Base-by-base conservation (phyloP, 2,329 filamentous ascomycete genomes). In the Fusarium scirpi region DNA sequence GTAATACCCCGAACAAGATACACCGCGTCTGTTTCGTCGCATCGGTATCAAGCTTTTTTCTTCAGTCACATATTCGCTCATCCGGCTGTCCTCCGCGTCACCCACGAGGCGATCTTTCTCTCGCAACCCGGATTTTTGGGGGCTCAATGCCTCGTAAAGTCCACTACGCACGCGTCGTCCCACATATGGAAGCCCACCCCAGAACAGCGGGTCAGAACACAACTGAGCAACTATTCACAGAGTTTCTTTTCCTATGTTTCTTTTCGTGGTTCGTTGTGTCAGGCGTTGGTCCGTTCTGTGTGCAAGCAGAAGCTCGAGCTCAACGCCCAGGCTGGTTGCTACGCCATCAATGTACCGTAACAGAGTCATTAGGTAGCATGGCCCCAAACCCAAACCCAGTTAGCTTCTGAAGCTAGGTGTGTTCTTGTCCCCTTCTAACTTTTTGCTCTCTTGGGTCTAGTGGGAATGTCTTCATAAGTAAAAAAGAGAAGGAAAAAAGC, bases 301-400 rank as follows among this genome's bases (percentile, higher is more conserved):
- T 45, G 56, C 48, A 40, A 40, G 34, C 25, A 29, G n/a, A 69
- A 69, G 48, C 67, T 58, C 58, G 49, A 67, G 49, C 51, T 70
- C 48, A 52, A 54, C 48, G 52, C 63, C 58, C 65, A 67, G 62
- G 58, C 62, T 67, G 65, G 68, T 48, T 74, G 65, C 70, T 69
- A 65, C 64, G 71, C 67, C 73, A 62, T 65, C 65, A 73, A 65
- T 74, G 70, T 71, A 70, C 67, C 61, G 64, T 59, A 73, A 59
- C 61, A 70, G 49, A 46, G 64, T 53, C 57, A 61, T 58, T 60
- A 38, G 34, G 60, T 49, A 61, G 53, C 67, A 25, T 58, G 54
- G 58, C 40, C 51, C 49, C 49, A 56, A 43, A 49, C 25, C 62
- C 48, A 46, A 62, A 48, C 64, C 24, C 34, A 55, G 47, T 25